Base-by-base conservation (phyloP, 306 rosid genomes). In the Quercus alba region DNA sequence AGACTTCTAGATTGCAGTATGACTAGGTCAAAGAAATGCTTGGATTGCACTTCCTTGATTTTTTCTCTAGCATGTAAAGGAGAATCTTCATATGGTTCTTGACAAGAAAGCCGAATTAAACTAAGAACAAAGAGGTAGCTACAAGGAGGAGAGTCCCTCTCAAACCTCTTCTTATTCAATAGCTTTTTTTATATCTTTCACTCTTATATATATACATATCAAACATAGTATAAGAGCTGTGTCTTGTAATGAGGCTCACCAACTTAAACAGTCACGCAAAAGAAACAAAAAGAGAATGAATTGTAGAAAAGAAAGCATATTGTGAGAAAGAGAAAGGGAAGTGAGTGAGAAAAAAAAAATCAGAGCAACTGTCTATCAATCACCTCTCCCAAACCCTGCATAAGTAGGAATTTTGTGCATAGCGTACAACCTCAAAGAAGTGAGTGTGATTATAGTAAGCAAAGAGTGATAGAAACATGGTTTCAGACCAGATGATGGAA, bases 401-500 rank as follows among this genome's bases (percentile, higher is more conserved):
- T 10, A 49, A 49, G 54, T 12, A 3, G 17, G 54, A 49, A 13
- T 49, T 49, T 12, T 12, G 54, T 49, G 17, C 17, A 13, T 13
- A 3, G 54, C 5, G 54, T 49, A 49, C 54, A 13, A 49, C 54
- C 54, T 49, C 3, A 49, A 49, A 12, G 17, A 11, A 49, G 17
- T 49, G 54, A 49, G 54, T 49, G 54, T 49, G 54, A 49, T 49
- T 3, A 49, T 11, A 49, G 54, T 10, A 49, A 13, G 54, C 54
- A 49, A 49, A 20, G 3, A 77, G 1, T 19, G 82, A 73, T 62
- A 46, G 38, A 11, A 75, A 55, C 33, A 66, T 63, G 19, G 83
- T 74, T 49, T 68, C 64, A 76, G 68, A 81, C 38, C 52, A 81
- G 58, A 52, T 80, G 80, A 82, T 81, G 56, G 81, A 80, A 77